phyloP scores from a whole-genome alignment of 208 protist genomes.

The Trypanosoma boissoni region DNA sequence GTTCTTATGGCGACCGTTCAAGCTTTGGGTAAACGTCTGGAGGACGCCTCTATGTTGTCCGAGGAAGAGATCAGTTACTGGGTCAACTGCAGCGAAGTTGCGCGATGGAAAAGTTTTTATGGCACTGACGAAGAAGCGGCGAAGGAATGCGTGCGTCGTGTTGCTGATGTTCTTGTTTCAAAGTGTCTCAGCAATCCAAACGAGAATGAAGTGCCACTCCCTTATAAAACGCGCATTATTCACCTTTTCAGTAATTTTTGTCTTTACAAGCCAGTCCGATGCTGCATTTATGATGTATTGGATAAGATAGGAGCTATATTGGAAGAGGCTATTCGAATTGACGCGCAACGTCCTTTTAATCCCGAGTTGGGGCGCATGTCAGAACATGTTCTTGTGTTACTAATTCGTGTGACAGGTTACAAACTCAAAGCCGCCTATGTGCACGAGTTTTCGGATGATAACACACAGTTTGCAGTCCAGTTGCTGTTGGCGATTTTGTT shows the following conservation, averaged over 20 bases:
- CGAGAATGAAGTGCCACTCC: slow-evolving; percentile 60
- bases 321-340: slow-evolving; percentile 79
- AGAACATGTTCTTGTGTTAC: slow-evolving; percentile 89
- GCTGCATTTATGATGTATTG: slow-evolving; percentile 68
- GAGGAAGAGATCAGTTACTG: slow-evolving; percentile 67
- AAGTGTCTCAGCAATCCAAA: slow-evolving; percentile 84
- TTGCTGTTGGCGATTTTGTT: slow-evolving; percentile 88
- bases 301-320: slow-evolving; percentile 81
- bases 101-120: slow-evolving; percentile 49
- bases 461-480: slow-evolving; percentile 91
- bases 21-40: slow-evolving; percentile 3
- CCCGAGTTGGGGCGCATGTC: slow-evolving; percentile 91
- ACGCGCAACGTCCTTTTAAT: slow-evolving; percentile 85
- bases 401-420: slow-evolving; percentile 88
- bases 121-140: slow-evolving; percentile 33
- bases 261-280: slow-evolving; percentile 64
- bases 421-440: slow-evolving; percentile 86
- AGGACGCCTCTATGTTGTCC: slow-evolving; percentile 27
- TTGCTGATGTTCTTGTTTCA: slow-evolving; percentile 48
- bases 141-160: slow-evolving; percentile 28
- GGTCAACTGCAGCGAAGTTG: slow-evolving; percentile 60
- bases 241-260: slow-evolving; percentile 90
- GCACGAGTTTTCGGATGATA: slow-evolving; percentile 87
- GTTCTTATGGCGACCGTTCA: slow-evolving; percentile 2
- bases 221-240: slow-evolving; percentile 82